Percentiles rank a stretch among this genome's conserved stretches.
Conservation (phyloP, 2,329 filamentous ascomycete genomes). For the Nectriaceae sp. region DNA sequence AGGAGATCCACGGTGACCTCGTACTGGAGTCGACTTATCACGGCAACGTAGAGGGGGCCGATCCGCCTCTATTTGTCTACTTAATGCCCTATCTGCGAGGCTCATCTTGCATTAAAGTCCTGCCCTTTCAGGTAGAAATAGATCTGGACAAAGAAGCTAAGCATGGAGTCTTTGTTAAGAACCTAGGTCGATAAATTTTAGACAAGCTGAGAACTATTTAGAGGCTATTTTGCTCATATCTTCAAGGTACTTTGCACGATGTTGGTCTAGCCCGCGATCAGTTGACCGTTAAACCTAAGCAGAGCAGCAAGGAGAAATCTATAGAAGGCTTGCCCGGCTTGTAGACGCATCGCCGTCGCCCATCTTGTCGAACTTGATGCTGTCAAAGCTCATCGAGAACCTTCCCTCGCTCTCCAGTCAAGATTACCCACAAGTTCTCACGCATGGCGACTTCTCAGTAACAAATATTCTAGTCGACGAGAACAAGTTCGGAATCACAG, state of each 20-base stretch:
- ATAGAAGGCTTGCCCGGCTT: constrained; percentile 19
- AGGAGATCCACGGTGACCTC: constrained; percentile 27
- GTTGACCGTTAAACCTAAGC: constrained; percentile 10
- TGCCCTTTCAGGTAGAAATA: constrained; percentile 22
- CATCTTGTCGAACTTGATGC: constrained; percentile 8
- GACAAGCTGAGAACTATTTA: background rate
- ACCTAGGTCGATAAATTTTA: constrained; percentile 15
- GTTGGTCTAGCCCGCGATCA: constrained; percentile 16
- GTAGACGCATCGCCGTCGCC: constrained; percentile 8
- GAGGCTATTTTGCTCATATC: constrained; percentile 9
- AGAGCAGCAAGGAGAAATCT: constrained; percentile 17
- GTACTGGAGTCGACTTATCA: constrained; percentile 25
- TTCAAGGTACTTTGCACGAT: constrained; percentile 29
- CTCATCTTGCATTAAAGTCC: constrained; percentile 23
- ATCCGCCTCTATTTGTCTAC: constrained; percentile 26
- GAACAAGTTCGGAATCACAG: constrained; percentile 24
- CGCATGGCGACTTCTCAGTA: constrained; percentile 30
- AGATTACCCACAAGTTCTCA: constrained; percentile 32
- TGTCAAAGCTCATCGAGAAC: constrained; percentile 16
- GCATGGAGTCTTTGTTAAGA: constrained; percentile 15
- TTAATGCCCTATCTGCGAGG: constrained; percentile 26
- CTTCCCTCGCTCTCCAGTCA: constrained; percentile 27
- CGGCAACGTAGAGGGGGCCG: constrained; percentile 24
- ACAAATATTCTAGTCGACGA: constrained; percentile 33
- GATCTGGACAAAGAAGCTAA: constrained; percentile 15